A percentile compares a stretch with the other conserved stretches of the same genome.
Evolutionary conservation across 2,329 filamentous ascomycete genomes (phyloP).

Genomic region (Hirsutella thompsonii): DNA sequence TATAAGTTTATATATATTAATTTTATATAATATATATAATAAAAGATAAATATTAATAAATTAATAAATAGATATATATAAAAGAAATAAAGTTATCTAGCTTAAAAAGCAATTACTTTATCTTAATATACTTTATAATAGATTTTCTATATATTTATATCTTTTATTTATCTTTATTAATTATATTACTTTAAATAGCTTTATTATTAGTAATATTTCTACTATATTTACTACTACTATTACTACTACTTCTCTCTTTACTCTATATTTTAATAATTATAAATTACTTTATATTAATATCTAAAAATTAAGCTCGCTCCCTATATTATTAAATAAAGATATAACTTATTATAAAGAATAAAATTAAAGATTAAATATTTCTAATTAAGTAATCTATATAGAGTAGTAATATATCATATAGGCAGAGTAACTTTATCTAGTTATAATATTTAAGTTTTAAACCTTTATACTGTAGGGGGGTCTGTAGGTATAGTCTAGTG

Average conservation of each 20-base stretch:
- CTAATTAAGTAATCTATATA: neutral
- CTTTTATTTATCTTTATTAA: no score
- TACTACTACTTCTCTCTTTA: neutral
- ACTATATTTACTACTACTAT: neutral
- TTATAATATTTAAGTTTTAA: conserved; percentile 1
- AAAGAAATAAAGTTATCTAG: no score
- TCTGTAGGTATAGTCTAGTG: neutral
- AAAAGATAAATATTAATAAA: neutral
- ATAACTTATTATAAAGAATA: neutral
- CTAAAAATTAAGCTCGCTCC: neutral
- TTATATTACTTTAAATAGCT: neutral
- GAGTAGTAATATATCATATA: neutral
- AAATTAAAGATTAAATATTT: neutral
- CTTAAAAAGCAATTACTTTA: no score
- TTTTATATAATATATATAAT: neutral
- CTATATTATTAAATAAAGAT: neutral
- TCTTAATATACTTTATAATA: no score
- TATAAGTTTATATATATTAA: neutral
- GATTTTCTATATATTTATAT: no score
- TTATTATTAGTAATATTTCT: neutral
- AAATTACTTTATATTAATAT: neutral
- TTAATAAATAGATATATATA: neutral
- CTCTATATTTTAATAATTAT: neutral
- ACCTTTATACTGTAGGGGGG: neutral
- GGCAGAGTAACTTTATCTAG: neutral